Evolutionary conservation across 1,284 basidiomycete species (phyloP).

Genomic region (Cerioporus squamosus): DNA sequence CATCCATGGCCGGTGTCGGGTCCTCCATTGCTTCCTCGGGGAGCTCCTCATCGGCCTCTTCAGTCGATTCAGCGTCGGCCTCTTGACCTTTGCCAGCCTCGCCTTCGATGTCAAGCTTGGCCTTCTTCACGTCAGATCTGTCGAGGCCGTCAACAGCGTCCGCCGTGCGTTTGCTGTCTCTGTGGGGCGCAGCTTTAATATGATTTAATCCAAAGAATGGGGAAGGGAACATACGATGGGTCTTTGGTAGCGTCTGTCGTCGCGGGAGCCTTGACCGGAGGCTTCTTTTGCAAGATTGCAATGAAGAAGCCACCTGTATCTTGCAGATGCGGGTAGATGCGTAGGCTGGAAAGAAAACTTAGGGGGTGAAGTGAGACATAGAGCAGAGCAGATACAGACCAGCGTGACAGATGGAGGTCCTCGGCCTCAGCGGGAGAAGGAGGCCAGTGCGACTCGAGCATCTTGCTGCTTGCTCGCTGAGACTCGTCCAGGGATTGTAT

Average conservation of each 20-base stretch:
- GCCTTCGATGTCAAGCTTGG: slow-evolving; percentile 39
- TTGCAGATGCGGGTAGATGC: slow-evolving; percentile 95
- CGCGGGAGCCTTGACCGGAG: slow-evolving; percentile 5
- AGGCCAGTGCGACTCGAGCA: slow-evolving; percentile 82
- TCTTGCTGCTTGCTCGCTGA: slow-evolving; percentile 55
- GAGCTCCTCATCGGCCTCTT: slow-evolving; percentile 13
- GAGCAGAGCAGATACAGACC: slow-evolving; percentile 49
- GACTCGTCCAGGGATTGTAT: slow-evolving; percentile 51
- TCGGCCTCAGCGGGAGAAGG: slow-evolving; percentile 58
- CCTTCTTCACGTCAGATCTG: slow-evolving; percentile 52
- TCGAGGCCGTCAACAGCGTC: slow-evolving; percentile 43
- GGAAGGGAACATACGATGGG: slow-evolving; percentile 27
- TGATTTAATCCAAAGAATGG: background rate
- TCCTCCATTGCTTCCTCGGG: slow-evolving; percentile 22
- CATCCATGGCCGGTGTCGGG: slow-evolving; percentile 9
- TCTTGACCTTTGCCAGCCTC: slow-evolving; percentile 6
- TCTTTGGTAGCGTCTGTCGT: slow-evolving; percentile 19
- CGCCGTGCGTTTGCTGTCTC: slow-evolving; percentile 53
- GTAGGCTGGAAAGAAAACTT: slow-evolving; percentile 54
- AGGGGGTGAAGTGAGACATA: background rate
- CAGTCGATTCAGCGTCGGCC: background rate
- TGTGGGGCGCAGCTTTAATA: slow-evolving; percentile 11
- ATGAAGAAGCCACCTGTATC: slow-evolving; percentile 99
- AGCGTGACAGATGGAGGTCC: slow-evolving; percentile 66
- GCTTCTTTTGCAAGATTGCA: slow-evolving; percentile 75